Evolutionary conservation across 169 alveolate genomes (phyloP).

Genomic region (Eimeria zaria): DNA sequence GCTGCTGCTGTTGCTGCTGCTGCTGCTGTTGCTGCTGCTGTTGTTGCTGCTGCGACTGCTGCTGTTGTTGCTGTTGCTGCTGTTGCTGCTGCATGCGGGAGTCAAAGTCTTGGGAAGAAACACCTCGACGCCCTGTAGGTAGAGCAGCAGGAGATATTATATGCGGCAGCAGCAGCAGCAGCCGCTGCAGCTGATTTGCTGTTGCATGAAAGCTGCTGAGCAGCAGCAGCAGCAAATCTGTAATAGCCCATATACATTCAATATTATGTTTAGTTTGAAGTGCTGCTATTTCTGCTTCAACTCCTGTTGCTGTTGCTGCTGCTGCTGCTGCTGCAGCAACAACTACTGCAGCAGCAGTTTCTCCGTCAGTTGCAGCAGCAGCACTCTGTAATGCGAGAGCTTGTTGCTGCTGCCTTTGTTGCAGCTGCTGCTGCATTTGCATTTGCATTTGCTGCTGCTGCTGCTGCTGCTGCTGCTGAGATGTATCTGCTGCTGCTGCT

Average conservation of each 20-base stretch:
- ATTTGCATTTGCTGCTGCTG: constrained; percentile 5
- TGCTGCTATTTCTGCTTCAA: constrained; percentile 36
- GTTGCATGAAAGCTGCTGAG: neutral
- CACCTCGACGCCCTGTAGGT: constrained; percentile 15
- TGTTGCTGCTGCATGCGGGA: constrained; percentile 48
- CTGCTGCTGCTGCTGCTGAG: neutral
- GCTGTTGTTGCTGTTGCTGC: constrained; percentile 52
- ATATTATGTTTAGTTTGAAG: neutral
- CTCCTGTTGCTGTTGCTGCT: neutral
- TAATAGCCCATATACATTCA: neutral
- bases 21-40: constrained; percentile 41
- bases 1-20: constrained; percentile 38
- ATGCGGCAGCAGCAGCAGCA: constrained; percentile 63
- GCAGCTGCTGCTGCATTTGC: neutral
- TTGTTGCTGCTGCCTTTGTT: constrained; percentile 53
- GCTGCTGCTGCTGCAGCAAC: constrained; percentile 25
- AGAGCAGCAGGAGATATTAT: constrained; percentile 39
- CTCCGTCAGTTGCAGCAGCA: constrained; percentile 36
- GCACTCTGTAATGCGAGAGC: neutral
- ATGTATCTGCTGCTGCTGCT: neutral
- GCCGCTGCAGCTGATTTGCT: constrained; percentile 34
- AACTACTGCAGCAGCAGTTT: neutral
- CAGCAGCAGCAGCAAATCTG: constrained; percentile 63
- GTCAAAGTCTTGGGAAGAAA: constrained; percentile 38
- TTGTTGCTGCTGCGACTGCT: neutral